Percentiles rank a stretch among this genome's conserved stretches.
These are phyloP conservation scores for Sporothrix variecibatus DNA, from an alignment of 2,329 filamentous ascomycete genomes.

Conservation along the genomic window DNA sequence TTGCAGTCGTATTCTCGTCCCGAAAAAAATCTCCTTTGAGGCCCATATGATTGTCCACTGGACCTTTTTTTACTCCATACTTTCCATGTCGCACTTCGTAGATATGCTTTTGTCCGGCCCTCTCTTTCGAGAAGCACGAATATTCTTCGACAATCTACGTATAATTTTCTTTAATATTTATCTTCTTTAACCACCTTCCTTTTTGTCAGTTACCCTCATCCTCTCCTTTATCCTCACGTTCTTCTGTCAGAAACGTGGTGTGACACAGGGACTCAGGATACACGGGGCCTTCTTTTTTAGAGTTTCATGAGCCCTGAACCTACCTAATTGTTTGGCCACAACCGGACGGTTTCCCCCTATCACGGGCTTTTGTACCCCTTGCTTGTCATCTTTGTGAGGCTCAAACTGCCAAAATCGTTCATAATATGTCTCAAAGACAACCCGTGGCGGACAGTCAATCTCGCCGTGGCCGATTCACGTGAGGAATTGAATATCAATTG, in stretches of 20 bases:
- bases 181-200: no score
- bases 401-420: not conserved
- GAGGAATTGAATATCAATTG: not conserved
- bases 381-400: not conserved
- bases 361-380: not conserved
- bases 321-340: not conserved
- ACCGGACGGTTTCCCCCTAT: not conserved
- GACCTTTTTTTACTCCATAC: no score
- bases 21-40: not conserved
- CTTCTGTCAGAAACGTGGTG: slow-evolving; percentile 11
- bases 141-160: not conserved
- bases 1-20: not conserved
- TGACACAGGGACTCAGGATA: not conserved
- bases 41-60: not conserved
- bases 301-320: not conserved
- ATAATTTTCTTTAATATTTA: not conserved
- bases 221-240: not conserved
- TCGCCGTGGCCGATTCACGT: not conserved
- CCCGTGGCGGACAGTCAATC: not conserved
- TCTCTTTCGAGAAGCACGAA: not conserved
- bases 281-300: not conserved
- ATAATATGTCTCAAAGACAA: not conserved
- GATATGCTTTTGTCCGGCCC: not conserved
- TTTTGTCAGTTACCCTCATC: not conserved
- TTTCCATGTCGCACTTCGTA: no score